These are phyloP conservation scores for Leccinellum rugosiceps DNA, from an alignment of 768 basidiomycete genomes.

Conservation along the genomic window DNA sequence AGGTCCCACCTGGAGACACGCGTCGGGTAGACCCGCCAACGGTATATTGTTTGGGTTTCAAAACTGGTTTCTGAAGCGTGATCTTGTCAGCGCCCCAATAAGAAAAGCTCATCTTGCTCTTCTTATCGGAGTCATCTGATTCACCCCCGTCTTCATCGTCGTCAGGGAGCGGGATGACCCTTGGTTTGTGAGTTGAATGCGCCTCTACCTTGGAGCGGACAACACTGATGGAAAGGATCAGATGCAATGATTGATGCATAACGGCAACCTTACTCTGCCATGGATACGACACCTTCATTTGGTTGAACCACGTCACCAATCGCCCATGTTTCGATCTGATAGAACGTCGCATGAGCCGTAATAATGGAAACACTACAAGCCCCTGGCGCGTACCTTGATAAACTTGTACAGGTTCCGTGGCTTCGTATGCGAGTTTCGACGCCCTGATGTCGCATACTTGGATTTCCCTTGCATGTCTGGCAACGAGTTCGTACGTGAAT, in stretches of 20 bases:
- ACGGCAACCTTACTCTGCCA: constrained; percentile 74
- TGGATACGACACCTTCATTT: constrained; percentile 76
- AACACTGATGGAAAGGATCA: constrained; percentile 43
- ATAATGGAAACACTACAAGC: background rate
- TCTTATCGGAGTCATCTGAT: constrained; percentile 83
- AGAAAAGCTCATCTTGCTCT: constrained; percentile 92
- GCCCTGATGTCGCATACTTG: constrained; percentile 80
- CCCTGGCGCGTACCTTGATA: constrained; percentile 58
- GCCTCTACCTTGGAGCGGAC: constrained; percentile 67
- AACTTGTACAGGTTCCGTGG: constrained; percentile 94
- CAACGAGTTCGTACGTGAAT: constrained; percentile 68
- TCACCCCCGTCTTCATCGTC: constrained; percentile 59
- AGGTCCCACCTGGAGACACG: constrained; percentile 41
- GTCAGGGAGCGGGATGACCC: constrained; percentile 65
- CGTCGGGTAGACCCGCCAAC: constrained; percentile 37
- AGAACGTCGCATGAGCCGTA: constrained; percentile 6
- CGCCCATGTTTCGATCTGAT: constrained; percentile 82
- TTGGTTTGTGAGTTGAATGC: constrained; percentile 54
- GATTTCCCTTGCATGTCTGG: constrained; percentile 83
- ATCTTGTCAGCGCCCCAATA: constrained; percentile 93
- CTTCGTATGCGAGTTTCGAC: constrained; percentile 71
- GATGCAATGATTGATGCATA: constrained; percentile 3
- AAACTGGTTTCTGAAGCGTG: constrained; percentile 75
- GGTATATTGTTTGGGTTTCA: constrained; percentile 43
- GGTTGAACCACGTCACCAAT: constrained; percentile 76